Conservation (phyloP, 495 filamentous ascomycete species). For the Xylaria telfairii region DNA sequence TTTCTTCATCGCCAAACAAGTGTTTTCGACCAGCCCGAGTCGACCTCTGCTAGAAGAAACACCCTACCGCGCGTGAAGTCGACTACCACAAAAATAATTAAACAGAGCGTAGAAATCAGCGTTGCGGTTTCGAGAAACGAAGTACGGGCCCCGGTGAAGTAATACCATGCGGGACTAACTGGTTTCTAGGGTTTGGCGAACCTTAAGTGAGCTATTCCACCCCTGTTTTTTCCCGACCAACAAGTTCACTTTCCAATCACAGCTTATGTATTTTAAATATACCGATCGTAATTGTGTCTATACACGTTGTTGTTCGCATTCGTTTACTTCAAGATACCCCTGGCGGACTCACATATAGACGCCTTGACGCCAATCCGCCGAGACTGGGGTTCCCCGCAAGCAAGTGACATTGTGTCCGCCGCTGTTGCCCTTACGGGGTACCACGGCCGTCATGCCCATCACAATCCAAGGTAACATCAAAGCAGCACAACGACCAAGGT, state of each 20-base stretch:
- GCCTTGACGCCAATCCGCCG: not conserved
- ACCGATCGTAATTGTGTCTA: not conserved
- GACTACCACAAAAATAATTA: not conserved
- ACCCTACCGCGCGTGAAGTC: not conserved
- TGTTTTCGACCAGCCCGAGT: not conserved
- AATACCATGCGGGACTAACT: not conserved
- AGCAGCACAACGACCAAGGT: not conserved
- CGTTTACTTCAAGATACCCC: not conserved
- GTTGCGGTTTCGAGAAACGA: not conserved
- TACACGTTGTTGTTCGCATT: slow-evolving; percentile 4
- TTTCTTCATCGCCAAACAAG: not conserved
- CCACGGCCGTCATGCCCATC: not conserved
- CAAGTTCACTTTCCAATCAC: not conserved
- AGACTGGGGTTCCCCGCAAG: slow-evolving; percentile 16
- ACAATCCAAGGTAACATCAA: slow-evolving; percentile 13
- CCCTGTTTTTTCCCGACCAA: not conserved
- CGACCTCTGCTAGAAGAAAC: not conserved
- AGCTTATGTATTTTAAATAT: not conserved
- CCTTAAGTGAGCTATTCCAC: not conserved
- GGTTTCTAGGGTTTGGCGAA: not conserved
- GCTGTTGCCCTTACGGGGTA: not conserved
- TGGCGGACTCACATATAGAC: not conserved
- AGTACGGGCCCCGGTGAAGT: not conserved
- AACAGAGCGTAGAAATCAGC: not conserved
- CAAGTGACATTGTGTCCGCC: slow-evolving; percentile 12